These are phyloP conservation scores for Gossypium laxum DNA, from an alignment of 441 rosid species.

Conservation along the genomic window DNA sequence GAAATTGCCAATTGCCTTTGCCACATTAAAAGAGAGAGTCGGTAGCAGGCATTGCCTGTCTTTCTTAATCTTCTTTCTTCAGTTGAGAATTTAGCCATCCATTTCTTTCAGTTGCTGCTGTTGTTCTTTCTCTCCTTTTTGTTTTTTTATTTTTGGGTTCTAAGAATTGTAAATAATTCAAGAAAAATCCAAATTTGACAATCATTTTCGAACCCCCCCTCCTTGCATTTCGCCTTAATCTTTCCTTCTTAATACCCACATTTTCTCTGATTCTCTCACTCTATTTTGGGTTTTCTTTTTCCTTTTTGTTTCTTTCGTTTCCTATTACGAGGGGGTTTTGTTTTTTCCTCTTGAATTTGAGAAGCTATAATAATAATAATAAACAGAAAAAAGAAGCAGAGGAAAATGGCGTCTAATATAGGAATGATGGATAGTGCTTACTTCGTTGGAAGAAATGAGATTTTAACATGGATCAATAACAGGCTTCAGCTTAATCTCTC, in stretches of 20 bases:
- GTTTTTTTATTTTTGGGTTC: background rate
- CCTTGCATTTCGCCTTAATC: conserved; percentile 9
- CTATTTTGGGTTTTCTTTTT: background rate
- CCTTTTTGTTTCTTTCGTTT: background rate
- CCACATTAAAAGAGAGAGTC: background rate
- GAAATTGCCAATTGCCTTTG: background rate
- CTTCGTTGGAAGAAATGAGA: conserved; percentile 92
- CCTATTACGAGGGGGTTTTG: background rate
- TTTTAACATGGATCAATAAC: conserved; percentile 78
- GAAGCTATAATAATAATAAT: background rate
- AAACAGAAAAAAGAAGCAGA: background rate
- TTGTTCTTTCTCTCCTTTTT: too few relatives aligned
- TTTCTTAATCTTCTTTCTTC: too few relatives aligned
- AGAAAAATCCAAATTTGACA: background rate
- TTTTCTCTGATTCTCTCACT: conserved; percentile 1
- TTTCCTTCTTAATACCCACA: conserved; percentile 2
- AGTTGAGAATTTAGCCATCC: background rate
- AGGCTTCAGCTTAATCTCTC: conserved; percentile 83
- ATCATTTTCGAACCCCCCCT: background rate
- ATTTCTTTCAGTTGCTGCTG: background rate
- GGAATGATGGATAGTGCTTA: conserved; percentile 98
- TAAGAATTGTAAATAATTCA: background rate
- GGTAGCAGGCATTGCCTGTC: background rate
- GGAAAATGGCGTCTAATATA: conserved; percentile 55
- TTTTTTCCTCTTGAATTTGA: background rate